phyloP scores from a whole-genome alignment of 2,329 filamentous ascomycete genomes.

The Colletotrichum sp. region DNA sequence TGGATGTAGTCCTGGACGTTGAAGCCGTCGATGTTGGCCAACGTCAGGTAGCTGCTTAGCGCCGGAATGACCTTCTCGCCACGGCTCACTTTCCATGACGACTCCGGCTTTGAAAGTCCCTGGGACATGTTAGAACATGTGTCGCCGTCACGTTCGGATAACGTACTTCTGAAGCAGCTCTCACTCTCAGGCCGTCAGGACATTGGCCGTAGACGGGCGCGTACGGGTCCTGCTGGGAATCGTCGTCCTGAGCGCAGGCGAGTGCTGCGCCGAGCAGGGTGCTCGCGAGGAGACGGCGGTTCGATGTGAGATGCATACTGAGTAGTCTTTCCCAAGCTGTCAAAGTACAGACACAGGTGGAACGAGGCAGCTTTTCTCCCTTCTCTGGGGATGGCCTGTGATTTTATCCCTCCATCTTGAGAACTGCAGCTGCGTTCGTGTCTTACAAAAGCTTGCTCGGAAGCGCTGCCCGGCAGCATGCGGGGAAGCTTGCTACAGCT shows the following conservation, averaged over 20 bases:
- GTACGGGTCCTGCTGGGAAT: conserved; percentile 8
- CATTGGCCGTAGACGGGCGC: conserved; percentile 8
- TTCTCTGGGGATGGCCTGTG: not conserved
- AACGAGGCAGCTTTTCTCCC: not conserved
- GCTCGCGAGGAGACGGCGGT: not conserved
- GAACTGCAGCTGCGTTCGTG: not conserved
- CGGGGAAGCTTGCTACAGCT: not conserved
- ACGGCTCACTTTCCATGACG: conserved; percentile 24
- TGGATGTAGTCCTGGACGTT: conserved; percentile 25
- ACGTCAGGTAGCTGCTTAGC: conserved; percentile 24
- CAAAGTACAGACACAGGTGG: not conserved
- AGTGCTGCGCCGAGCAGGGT: not conserved
- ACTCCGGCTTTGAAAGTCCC: conserved; percentile 27
- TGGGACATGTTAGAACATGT: not conserved
- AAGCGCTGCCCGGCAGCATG: not conserved
- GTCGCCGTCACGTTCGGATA: not conserved
- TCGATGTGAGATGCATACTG: not conserved
- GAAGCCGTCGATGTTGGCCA: conserved; percentile 25
- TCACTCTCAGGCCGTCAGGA: not conserved
- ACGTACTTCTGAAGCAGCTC: not conserved
- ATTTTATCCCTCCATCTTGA: not conserved
- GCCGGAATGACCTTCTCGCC: conserved; percentile 24
- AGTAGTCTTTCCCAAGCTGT: not conserved
- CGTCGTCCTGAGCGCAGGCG: not conserved
- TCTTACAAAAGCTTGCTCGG: not conserved